These are phyloP conservation scores for Xylariales sp. DNA, from an alignment of 2,329 filamentous ascomycete genomes.

Conservation along the genomic window DNA sequence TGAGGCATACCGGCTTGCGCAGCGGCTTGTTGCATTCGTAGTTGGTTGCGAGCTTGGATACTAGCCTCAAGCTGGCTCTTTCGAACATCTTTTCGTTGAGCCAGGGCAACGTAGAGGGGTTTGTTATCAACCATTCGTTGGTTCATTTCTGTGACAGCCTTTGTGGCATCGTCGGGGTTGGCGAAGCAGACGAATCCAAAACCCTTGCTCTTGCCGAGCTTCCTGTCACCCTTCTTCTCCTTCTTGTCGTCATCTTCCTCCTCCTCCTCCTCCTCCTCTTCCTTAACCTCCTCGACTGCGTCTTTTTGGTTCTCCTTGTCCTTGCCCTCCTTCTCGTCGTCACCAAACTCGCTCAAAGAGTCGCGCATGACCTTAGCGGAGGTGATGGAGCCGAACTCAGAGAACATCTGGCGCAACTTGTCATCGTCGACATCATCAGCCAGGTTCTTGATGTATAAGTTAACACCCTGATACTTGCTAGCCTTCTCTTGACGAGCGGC, in stretches of 20 bases:
- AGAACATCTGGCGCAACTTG: constrained; percentile 91
- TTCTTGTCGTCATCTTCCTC: constrained; percentile 53
- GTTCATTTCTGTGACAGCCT: constrained; percentile 99
- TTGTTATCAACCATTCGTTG: constrained; percentile 98
- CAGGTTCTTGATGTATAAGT: constrained; percentile 99
- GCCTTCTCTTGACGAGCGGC: constrained; percentile 96
- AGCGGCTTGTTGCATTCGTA: constrained; percentile 96
- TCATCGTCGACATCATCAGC: constrained; percentile 97
- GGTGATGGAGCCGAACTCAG: constrained; percentile 88
- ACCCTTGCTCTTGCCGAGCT: constrained; percentile 97
- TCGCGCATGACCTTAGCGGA: constrained; percentile 99
- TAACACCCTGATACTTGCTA: constrained; percentile 98
- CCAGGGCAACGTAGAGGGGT: constrained; percentile 94
- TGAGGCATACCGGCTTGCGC: constrained; percentile 84
- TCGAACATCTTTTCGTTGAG: constrained; percentile 98
- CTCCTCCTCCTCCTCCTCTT: constrained; percentile 43
- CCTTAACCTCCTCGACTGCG: constrained; percentile 44
- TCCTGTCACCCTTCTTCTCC: constrained; percentile 57
- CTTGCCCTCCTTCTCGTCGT: constrained; percentile 43
- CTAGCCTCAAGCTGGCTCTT: constrained; percentile 99
- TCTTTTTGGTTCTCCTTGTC: constrained; percentile 45
- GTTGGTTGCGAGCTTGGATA: constrained; percentile 98
- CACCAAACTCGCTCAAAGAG: constrained; percentile 51
- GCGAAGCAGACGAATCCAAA: constrained; percentile 99
- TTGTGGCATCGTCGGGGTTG: constrained; percentile 98